Conservation (phyloP, 73 alveolate species). For the Paraurostyla sp. region DNA sequence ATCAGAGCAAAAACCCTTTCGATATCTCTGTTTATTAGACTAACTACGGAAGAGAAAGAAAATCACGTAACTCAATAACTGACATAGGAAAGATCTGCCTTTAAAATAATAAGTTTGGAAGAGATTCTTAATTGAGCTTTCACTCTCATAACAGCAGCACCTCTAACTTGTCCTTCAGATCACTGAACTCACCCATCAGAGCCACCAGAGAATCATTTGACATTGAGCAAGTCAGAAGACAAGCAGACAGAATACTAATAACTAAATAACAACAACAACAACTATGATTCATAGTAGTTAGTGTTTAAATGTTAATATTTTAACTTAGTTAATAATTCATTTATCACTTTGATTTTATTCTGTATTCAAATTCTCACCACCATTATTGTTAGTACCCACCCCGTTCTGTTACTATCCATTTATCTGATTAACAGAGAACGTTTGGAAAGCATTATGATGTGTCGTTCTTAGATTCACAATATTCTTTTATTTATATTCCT, state of each 20-base stretch:
- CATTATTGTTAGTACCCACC: neutral
- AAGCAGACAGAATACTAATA: neutral
- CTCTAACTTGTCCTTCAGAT: constrained; percentile 8
- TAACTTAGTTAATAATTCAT: no score
- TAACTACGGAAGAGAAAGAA: neutral
- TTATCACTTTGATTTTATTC: no score
- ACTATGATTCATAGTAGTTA: neutral
- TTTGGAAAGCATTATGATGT: neutral
- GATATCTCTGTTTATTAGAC: neutral
- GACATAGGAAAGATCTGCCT: neutral
- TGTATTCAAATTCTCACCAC: neutral
- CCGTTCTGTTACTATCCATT: constrained; percentile 6
- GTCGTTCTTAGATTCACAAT: neutral
- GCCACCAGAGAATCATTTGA: constrained; percentile 20
- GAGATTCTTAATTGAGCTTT: constrained; percentile 33
- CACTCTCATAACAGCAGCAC: neutral
- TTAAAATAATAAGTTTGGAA: neutral
- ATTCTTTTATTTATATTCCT: neutral
- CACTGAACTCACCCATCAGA: constrained; percentile 34
- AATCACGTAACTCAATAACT: neutral
- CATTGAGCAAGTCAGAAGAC: neutral
- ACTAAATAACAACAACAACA: neutral
- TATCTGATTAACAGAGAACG: no score
- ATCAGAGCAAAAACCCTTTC: neutral
- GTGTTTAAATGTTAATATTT: no score